Evolutionary conservation across 176 grass and related monocot species (phyloP).

Genomic region (Puccinellia tenuiflora): DNA sequence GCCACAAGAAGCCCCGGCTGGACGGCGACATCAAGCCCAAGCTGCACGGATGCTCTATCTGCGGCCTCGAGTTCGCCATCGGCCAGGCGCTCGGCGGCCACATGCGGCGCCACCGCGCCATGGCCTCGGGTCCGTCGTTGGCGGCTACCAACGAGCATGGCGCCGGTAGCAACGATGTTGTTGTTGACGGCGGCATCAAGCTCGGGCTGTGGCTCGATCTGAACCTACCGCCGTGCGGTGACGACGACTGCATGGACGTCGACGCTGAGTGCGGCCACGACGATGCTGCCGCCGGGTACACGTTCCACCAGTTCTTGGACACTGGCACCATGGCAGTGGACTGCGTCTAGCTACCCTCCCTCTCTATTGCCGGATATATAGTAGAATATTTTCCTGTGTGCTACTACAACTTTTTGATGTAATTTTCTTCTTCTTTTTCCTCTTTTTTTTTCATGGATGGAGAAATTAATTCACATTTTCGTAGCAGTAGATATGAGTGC

Average conservation of each 20-base stretch:
- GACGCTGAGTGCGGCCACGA: slow-evolving; percentile 6
- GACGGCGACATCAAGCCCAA: slow-evolving; percentile 45
- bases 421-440: not conserved
- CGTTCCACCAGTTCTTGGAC: slow-evolving; percentile 51
- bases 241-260: not conserved
- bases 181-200: not conserved
- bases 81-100: slow-evolving; percentile 69
- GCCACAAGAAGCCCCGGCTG: slow-evolving; percentile 85
- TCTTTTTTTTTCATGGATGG: not conserved
- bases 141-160: slow-evolving; percentile 21
- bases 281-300: not conserved
- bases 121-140: not conserved
- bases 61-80: slow-evolving; percentile 62
- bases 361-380: not conserved
- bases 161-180: not conserved
- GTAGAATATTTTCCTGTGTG: not conserved
- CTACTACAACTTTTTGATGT: no score
- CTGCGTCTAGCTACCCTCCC: slow-evolving; percentile 25
- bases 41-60: slow-evolving; percentile 59
- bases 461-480: slow-evolving; percentile 31
- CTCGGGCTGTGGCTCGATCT: slow-evolving; percentile 41
- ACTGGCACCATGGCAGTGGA: slow-evolving; percentile 30
- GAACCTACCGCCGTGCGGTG: slow-evolving; percentile 30
- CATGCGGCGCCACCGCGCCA: slow-evolving; percentile 65
- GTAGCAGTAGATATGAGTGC: slow-evolving; percentile 12